Base-by-base conservation (phyloP, 1,284 basidiomycete species). In the Gomphus bonarii region DNA sequence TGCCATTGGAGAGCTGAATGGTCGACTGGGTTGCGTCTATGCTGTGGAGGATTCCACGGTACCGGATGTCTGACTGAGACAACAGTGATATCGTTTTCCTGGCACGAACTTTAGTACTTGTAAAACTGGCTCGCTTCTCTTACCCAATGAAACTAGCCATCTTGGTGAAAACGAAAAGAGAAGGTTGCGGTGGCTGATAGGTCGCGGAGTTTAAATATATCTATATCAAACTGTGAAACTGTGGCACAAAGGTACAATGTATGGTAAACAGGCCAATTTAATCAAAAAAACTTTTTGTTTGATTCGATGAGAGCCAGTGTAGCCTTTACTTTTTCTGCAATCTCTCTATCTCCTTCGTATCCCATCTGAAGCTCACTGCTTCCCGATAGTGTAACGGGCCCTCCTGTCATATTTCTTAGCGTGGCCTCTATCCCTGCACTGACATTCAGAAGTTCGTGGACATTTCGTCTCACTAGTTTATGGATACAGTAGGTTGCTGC, bases 21-120 rank as follows among this genome's bases (percentile, higher is more conserved):
- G 91, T 92, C 14, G 88, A 90, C 57, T 85, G 83, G 57, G 74
- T 79, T 35, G 88, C 85, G 71, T 93, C 88, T 67, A 93, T 91
- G 33, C 87, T 86, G 55, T 87, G 86, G 48, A 94, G 76, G 60
- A 90, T 89, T 61, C 90, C 90, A 62, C 88, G 81, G 73, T 94
- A 94, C 57, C 91, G 85, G 63, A 93, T 88, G 78, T 92, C 90
- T 57, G 89, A 91, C 68, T 90, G 88, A 60, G 91, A 92, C 67
- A 91, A 87, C 67, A 94, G 82, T 62, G 88, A 90, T 63, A 94
- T 93, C n/a, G 85, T 79, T 76, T 89, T 89, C 69, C 87, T 88
- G 69, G n/a, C 50, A 40, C 20, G 54, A 58, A 51, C 50, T 62
- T 57, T 14, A 57, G 36, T 33, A n/a, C 8, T 38, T 40, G 35